phyloP scores from a whole-genome alignment of 306 rosid species.

The Cucurbita pepo region DNA sequence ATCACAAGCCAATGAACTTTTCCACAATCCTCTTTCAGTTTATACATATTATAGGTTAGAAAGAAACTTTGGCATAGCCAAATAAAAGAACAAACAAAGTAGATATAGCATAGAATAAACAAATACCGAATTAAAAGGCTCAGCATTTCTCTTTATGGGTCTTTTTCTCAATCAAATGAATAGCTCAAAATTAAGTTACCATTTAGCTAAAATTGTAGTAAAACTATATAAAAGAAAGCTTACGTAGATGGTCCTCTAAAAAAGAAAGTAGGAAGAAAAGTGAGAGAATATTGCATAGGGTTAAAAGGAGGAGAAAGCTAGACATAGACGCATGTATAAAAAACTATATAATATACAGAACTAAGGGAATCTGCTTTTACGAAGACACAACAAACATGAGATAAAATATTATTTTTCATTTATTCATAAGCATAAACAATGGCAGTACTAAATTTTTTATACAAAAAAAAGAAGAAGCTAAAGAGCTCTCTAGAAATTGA shows the following conservation, averaged over 20 bases:
- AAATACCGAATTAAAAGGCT: too few relatives aligned
- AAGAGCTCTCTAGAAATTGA: constrained; percentile 1
- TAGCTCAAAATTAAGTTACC: background rate
- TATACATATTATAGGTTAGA: background rate
- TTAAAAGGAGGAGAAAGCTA: background rate
- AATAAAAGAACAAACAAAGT: background rate
- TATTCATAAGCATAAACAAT: constrained; percentile 29
- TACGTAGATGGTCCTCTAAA: constrained; percentile 33
- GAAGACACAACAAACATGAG: background rate
- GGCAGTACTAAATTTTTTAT: constrained; percentile 27
- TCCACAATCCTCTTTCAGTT: background rate
- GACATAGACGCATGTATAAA: background rate
- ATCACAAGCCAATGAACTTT: background rate
- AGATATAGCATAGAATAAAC: too few relatives aligned
- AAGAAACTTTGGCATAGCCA: background rate
- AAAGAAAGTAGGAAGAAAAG: constrained; percentile 18
- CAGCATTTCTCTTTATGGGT: background rate
- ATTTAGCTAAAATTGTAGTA: background rate
- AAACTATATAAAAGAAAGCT: background rate
- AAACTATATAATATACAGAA: background rate
- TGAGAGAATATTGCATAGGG: constrained; percentile 18
- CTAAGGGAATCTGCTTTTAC: constrained; percentile 4
- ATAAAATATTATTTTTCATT: constrained; percentile 11
- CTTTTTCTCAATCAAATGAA: background rate
- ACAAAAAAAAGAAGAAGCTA: background rate